A percentile compares a stretch with the other conserved stretches of the same genome.
phyloP scores from a whole-genome alignment of 345 rosid genomes.

The Aquilaria yunnanensis region DNA sequence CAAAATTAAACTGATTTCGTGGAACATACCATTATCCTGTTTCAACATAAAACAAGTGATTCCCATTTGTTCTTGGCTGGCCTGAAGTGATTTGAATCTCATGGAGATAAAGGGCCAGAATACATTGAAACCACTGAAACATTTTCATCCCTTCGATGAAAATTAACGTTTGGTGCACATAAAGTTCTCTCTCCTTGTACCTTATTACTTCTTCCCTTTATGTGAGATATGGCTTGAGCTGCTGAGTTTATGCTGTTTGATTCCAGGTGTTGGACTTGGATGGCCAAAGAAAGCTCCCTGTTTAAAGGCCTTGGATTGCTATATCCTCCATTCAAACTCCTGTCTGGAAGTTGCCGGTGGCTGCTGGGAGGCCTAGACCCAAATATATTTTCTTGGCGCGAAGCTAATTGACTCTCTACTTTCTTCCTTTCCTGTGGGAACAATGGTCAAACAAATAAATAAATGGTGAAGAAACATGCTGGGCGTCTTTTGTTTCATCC shows the following conservation, averaged over 20 bases:
- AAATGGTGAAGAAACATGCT: too few species aligned
- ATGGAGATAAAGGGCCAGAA: slow-evolving; percentile 74
- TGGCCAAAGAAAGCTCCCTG: slow-evolving; percentile 41
- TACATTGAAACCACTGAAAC: slow-evolving; percentile 65
- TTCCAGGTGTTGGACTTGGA: slow-evolving; percentile 31
- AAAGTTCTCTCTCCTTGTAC: slow-evolving; percentile 29
- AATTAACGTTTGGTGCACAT: slow-evolving; percentile 25
- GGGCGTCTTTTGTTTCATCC: too few species aligned
- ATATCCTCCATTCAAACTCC: slow-evolving; percentile 59
- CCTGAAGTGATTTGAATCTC: slow-evolving; percentile 8
- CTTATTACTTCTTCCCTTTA: slow-evolving; percentile 40
- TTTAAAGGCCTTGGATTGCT: slow-evolving; percentile 40
- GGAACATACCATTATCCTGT: too few species aligned
- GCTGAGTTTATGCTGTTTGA: slow-evolving; percentile 34
- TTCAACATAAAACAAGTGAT: too few species aligned
- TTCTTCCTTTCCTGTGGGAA: slow-evolving; percentile 62
- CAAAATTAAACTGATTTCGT: too few species aligned
- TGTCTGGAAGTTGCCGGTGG: slow-evolving; percentile 40
- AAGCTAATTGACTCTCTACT: slow-evolving; percentile 33
- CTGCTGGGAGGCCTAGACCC: slow-evolving; percentile 60
- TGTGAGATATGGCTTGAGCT: slow-evolving; percentile 41
- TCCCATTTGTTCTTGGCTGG: neutral
- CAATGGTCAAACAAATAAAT: too few species aligned
- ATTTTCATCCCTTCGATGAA: slow-evolving; percentile 55
- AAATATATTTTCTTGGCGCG: slow-evolving; percentile 42